Conservation (phyloP, 345 rosid genomes). For the Barbarea vulgaris region DNA sequence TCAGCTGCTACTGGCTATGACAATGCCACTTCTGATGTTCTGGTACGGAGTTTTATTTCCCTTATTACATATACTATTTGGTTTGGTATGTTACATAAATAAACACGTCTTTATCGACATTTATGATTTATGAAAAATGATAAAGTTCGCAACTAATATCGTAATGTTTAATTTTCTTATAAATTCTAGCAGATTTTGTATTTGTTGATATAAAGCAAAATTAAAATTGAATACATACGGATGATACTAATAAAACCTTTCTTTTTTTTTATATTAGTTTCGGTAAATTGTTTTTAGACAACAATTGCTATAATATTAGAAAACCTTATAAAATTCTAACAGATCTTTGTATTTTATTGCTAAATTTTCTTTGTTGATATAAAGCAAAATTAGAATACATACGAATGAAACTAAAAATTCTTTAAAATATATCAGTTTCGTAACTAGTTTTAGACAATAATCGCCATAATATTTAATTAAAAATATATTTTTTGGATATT, state of each 20-base stretch:
- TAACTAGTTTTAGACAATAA: neutral
- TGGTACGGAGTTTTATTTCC: constrained; percentile 39
- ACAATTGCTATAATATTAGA: neutral
- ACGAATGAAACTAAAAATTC: neutral
- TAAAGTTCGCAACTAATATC: neutral
- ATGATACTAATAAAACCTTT: neutral
- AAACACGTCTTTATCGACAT: constrained; percentile 3
- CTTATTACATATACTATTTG: neutral
- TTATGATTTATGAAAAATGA: neutral
- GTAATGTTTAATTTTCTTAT: neutral
- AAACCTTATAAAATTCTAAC: neutral
- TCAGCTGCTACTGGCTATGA: constrained; percentile 67
- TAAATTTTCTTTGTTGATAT: neutral
- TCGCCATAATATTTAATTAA: neutral
- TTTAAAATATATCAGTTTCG: neutral
- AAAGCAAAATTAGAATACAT: neutral
- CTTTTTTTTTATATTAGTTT: neutral
- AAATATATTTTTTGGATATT: neutral
- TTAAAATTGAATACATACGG: neutral
- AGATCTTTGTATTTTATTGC: neutral
- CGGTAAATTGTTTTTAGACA: neutral
- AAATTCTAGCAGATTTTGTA: neutral
- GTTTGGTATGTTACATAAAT: neutral
- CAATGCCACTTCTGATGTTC: constrained; percentile 57
- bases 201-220: neutral